Evolutionary conservation across 2,329 filamentous ascomycete species (phyloP).

Genomic region (Cercospora sojina): DNA sequence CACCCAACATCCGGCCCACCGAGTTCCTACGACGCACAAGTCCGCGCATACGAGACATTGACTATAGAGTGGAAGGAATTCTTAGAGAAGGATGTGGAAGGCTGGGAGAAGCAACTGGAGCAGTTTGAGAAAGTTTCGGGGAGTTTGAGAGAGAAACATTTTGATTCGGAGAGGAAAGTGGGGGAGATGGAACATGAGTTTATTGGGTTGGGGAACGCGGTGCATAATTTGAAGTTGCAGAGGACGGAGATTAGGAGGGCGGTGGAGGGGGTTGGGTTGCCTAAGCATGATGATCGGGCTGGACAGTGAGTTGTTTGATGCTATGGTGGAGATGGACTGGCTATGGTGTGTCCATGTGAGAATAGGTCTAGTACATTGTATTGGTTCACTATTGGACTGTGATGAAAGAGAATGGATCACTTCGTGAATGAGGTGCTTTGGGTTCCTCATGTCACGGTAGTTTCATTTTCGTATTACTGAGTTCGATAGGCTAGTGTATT

Average conservation of each 20-base stretch:
- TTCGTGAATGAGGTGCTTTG: not conserved
- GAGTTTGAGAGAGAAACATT: conserved; percentile 12
- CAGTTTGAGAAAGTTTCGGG: conserved; percentile 9
- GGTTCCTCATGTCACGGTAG: not conserved
- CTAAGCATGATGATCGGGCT: not conserved
- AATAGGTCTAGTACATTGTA: too few relatives aligned
- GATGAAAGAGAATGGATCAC: not conserved
- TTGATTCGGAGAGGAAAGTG: conserved; percentile 10
- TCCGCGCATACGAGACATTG: conserved; percentile 8
- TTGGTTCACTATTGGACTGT: too few relatives aligned
- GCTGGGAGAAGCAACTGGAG: conserved; percentile 13
- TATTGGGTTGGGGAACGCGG: conserved; percentile 18
- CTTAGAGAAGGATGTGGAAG: conserved; percentile 12
- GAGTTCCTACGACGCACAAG: conserved; percentile 18
- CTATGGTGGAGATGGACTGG: too few relatives aligned
- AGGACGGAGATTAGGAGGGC: conserved; percentile 3
- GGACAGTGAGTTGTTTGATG: not conserved
- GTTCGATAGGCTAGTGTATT: not conserved
- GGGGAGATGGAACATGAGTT: conserved; percentile 17
- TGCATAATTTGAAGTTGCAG: conserved; percentile 17
- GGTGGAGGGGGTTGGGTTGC: conserved; percentile 11
- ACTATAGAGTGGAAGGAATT: conserved; percentile 13
- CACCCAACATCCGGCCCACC: conserved; percentile 3
- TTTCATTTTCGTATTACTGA: not conserved
- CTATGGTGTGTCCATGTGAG: too few relatives aligned